These are phyloP conservation scores for Aspergillus affinis DNA, from an alignment of 495 filamentous ascomycete genomes.

Conservation along the genomic window DNA sequence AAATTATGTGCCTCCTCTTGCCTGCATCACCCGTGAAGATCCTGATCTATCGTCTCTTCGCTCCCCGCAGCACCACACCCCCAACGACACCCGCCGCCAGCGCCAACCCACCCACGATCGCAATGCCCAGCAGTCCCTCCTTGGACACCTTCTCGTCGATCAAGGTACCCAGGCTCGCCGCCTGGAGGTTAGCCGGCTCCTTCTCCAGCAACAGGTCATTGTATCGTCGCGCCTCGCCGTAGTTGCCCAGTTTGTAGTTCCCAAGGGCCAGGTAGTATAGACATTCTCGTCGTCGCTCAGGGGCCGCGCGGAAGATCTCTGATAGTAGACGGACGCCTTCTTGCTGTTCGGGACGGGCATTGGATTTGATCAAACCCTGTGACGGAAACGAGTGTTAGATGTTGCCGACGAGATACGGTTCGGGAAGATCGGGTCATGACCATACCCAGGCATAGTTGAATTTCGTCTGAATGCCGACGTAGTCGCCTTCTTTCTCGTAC, in stretches of 20 bases:
- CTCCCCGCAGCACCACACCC: conserved; percentile 73
- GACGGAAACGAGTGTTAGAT: neutral
- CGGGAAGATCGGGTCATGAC: neutral
- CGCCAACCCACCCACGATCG: conserved; percentile 93
- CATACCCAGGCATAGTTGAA: conserved; percentile 99
- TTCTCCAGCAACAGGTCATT: conserved; percentile 88
- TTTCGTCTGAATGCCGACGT: conserved; percentile 95
- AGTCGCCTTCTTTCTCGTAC: conserved; percentile 94
- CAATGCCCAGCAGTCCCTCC: conserved; percentile 91
- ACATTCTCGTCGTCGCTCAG: conserved; percentile 91
- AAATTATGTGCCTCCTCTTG: neutral
- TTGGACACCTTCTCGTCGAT: conserved; percentile 96
- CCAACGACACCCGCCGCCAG: conserved; percentile 93
- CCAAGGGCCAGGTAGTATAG: conserved; percentile 96
- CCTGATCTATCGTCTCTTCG: conserved; percentile 50
- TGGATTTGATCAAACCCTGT: conserved; percentile 93
- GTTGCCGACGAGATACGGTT: neutral
- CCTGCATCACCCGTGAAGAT: neutral
- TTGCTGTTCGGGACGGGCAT: conserved; percentile 80
- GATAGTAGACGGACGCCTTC: conserved; percentile 90
- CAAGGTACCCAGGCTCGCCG: conserved; percentile 74
- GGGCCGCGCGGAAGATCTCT: conserved; percentile 91
- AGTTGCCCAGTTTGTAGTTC: conserved; percentile 98
- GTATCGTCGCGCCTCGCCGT: conserved; percentile 88
- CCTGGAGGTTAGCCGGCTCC: conserved; percentile 88